These are phyloP conservation scores for Hypomyces perniciosus DNA, from an alignment of 2,329 filamentous ascomycete genomes.

Conservation along the genomic window DNA sequence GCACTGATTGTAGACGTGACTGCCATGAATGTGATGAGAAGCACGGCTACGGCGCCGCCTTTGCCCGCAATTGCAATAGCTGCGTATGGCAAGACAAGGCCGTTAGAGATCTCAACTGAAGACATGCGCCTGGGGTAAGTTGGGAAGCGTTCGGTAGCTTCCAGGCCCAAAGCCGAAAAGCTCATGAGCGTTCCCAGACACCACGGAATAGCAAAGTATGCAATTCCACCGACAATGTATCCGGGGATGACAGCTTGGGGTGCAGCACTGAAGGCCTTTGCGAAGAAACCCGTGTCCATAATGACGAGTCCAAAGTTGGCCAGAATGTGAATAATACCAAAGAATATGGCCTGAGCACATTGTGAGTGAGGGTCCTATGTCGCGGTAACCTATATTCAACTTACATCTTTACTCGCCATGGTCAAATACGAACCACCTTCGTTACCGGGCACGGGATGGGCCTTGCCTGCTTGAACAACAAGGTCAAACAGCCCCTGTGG, in stretches of 20 bases:
- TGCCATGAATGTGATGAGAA: slow-evolving; percentile 70
- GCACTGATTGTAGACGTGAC: slow-evolving; percentile 55
- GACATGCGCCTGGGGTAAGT: slow-evolving; percentile 52
- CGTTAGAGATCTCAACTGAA: slow-evolving; percentile 56
- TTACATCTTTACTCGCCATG: slow-evolving; percentile 45
- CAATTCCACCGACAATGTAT: slow-evolving; percentile 47
- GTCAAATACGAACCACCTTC: slow-evolving; percentile 49
- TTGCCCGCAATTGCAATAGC: slow-evolving; percentile 64
- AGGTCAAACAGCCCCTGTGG: slow-evolving; percentile 44
- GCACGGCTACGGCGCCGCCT: slow-evolving; percentile 61
- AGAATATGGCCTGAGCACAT: slow-evolving; percentile 36
- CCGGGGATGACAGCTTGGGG: slow-evolving; percentile 44
- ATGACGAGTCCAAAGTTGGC: slow-evolving; percentile 49
- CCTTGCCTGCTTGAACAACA: slow-evolving; percentile 36
- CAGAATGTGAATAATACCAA: slow-evolving; percentile 42
- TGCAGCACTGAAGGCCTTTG: slow-evolving; percentile 41
- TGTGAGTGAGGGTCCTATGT: background rate
- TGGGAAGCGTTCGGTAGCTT: slow-evolving; percentile 42
- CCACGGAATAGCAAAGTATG: slow-evolving; percentile 51
- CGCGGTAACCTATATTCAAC: slow-evolving; percentile 3
- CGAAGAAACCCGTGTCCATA: slow-evolving; percentile 37
- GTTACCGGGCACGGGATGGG: slow-evolving; percentile 45
- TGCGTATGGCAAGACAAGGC: slow-evolving; percentile 64
- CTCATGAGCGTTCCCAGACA: slow-evolving; percentile 46
- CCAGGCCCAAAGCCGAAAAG: slow-evolving; percentile 41